Conservation (phyloP, 1,284 basidiomycete genomes). For the Pseudozyma tsukubaensis region DNA sequence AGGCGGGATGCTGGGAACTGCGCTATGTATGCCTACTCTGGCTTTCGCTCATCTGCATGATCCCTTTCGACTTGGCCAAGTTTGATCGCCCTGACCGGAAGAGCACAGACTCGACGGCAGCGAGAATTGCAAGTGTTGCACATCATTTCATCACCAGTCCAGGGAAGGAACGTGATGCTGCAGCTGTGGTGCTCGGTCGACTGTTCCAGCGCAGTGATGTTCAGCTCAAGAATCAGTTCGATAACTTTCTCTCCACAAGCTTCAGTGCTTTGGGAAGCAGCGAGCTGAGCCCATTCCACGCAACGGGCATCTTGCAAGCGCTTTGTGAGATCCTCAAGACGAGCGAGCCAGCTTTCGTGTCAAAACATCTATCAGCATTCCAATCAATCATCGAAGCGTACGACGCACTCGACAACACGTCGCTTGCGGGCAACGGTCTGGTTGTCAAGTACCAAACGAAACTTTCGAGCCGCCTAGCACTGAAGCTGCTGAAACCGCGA, state of each 20-base stretch:
- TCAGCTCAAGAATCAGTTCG: slow-evolving; percentile 17
- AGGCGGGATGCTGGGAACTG: slow-evolving; percentile 76
- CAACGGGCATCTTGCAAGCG: slow-evolving; percentile 79
- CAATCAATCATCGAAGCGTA: slow-evolving; percentile 54
- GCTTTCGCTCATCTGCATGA: slow-evolving; percentile 91
- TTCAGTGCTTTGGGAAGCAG: slow-evolving; percentile 8
- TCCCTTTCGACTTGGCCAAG: slow-evolving; percentile 89
- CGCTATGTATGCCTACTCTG: slow-evolving; percentile 88
- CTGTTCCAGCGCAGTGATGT: slow-evolving; percentile 76
- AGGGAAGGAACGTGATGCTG: slow-evolving; percentile 83
- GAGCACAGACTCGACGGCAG: slow-evolving; percentile 70
- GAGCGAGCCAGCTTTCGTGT: slow-evolving; percentile 61
- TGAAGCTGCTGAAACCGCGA: slow-evolving; percentile 57
- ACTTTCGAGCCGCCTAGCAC: slow-evolving; percentile 57
- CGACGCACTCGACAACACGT: slow-evolving; percentile 67
- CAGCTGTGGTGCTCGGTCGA: slow-evolving; percentile 79
- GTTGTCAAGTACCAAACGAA: slow-evolving; percentile 63
- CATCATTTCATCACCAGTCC: slow-evolving; percentile 76
- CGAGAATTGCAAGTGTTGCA: slow-evolving; percentile 75
- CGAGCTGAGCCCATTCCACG: slow-evolving; percentile 47
- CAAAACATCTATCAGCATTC: slow-evolving; percentile 29
- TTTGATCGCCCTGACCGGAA: slow-evolving; percentile 76
- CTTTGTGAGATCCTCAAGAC: slow-evolving; percentile 80
- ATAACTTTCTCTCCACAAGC: slow-evolving; percentile 19
- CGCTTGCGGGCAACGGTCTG: slow-evolving; percentile 40